phyloP scores from a whole-genome alignment of 1,284 basidiomycete species.

The Meira miltonrushii region DNA sequence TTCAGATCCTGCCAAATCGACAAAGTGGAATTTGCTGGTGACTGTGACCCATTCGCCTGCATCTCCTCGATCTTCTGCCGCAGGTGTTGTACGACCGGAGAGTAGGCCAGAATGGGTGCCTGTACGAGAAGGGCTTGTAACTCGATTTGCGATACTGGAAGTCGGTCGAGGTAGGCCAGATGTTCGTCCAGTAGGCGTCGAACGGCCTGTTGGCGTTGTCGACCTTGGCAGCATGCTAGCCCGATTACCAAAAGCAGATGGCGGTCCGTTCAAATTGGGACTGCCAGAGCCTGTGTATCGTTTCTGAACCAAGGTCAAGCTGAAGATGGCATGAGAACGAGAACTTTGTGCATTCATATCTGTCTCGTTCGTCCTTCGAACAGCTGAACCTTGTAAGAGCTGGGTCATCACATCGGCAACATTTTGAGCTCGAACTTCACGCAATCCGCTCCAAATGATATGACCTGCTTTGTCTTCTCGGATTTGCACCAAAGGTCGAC shows the following conservation, averaged over 20 bases:
- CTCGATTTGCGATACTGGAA: conserved; percentile 13
- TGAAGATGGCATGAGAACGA: conserved; percentile 97
- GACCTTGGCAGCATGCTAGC: background rate
- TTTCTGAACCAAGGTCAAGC: conserved; percentile 73
- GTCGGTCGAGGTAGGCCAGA: conserved; percentile 19
- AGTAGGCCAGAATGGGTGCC: conserved; percentile 16
- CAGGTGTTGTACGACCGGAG: conserved; percentile 4
- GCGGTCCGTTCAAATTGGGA: background rate
- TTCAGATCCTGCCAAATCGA: conserved; percentile 94
- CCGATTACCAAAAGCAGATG: conserved; percentile 13
- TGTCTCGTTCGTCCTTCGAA: conserved; percentile 90
- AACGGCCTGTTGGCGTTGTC: conserved; percentile 16
- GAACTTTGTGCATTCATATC: conserved; percentile 98
- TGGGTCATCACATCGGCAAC: conserved; percentile 84
- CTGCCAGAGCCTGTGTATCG: conserved; percentile 32
- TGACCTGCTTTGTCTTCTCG: conserved; percentile 92
- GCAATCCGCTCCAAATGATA: conserved; percentile 92
- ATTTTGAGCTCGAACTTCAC: conserved; percentile 78
- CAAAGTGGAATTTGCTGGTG: conserved; percentile 95
- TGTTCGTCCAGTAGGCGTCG: conserved; percentile 14
- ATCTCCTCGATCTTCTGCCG: background rate
- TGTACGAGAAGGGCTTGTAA: conserved; percentile 3
- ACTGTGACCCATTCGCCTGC: conserved; percentile 61
- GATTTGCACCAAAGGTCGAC: conserved; percentile 79
- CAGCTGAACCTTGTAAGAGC: conserved; percentile 72